Conservation (phyloP, 371 early-diverging fungal genomes). For the Rhizopus delemar region DNA sequence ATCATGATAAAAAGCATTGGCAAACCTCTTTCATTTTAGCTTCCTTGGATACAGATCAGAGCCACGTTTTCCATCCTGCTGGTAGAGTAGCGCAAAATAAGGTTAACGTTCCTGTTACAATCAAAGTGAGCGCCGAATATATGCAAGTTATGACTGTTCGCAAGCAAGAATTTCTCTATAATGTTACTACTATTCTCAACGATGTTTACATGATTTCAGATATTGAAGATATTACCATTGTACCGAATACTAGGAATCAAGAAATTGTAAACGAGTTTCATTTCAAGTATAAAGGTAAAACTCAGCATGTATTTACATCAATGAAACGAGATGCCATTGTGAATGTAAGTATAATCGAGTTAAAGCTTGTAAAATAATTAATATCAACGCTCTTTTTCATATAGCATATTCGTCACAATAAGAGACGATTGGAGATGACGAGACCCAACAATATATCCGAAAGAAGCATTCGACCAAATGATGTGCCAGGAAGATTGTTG, state of each 20-base stretch:
- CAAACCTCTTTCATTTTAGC: conserved; percentile 32
- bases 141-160: conserved; percentile 77
- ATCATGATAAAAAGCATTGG: neutral
- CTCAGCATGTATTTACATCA: conserved; percentile 71
- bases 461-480: conserved; percentile 81
- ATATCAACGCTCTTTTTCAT: conserved; percentile 4
- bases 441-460: conserved; percentile 67
- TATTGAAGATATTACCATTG: conserved; percentile 73
- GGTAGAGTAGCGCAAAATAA: conserved; percentile 64
- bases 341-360: conserved; percentile 30
- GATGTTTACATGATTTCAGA: conserved; percentile 88
- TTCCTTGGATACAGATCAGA: conserved; percentile 70
- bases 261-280: conserved; percentile 75
- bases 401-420: conserved; percentile 71
- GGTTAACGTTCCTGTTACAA: conserved; percentile 71
- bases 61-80: conserved; percentile 66
- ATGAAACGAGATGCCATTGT: conserved; percentile 80
- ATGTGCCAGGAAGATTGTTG: conserved; percentile 89
- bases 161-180: conserved; percentile 70
- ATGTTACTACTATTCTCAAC: conserved; percentile 73
- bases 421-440: conserved; percentile 68
- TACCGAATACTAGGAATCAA: conserved; percentile 42
- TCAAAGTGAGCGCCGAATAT: conserved; percentile 80
- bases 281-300: conserved; percentile 73
- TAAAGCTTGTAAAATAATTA: neutral